Evolutionary conservation across 2,329 filamentous ascomycete species (phyloP), one percentile per base, ranked within the genome.

Genomic region (Fusarium lateritium): DNA sequence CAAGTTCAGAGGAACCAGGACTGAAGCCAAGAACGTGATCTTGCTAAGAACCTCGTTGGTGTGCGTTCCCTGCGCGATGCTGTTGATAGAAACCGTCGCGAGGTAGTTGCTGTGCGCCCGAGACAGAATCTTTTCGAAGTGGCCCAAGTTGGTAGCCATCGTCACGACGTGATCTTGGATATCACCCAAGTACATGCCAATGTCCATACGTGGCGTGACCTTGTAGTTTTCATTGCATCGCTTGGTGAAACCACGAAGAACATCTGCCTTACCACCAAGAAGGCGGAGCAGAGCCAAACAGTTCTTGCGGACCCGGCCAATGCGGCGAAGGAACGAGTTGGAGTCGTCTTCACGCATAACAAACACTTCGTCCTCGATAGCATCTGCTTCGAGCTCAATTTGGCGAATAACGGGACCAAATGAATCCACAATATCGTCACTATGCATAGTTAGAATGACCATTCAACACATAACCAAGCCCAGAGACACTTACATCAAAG

Each of bases 91-190:
- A 66, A 98, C 89, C 77, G 98, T 96, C 2, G 96, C 95, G 38
- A 99, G 87, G 77, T 99, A 98, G 79, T 98, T 99, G 83, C 92
- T 93, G 83, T 99, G 96, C 3, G 93, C 92, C 22, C 96, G 92
- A 28, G 92, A 94, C 50, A 99, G 87, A 87, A 99, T 98, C 85
- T 98, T 98, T 79, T 99, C 96, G 73, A 97, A 98, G 78, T 99
- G 96, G 2, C 90, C 90, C 73, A 99, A 81, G 80, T 97, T 99
- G 72, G 93, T 96, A 88, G 97, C 97, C 95, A 98, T 98, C 45
- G 96, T 99, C 62, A 99, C 94, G 54, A 99, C 95, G 86, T 99
- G 96, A 81, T 99, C 96, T 80, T 99, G 96, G 69, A 99, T 98
- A 81, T 99, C 96, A 76, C 94, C 94, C 36, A 99, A 88, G 77